A percentile compares a stretch with the other conserved stretches of the same genome.
Evolutionary conservation across 192 early-diverging fungal species (phyloP).

Genomic region (Lunasporangiospora selenospora): DNA sequence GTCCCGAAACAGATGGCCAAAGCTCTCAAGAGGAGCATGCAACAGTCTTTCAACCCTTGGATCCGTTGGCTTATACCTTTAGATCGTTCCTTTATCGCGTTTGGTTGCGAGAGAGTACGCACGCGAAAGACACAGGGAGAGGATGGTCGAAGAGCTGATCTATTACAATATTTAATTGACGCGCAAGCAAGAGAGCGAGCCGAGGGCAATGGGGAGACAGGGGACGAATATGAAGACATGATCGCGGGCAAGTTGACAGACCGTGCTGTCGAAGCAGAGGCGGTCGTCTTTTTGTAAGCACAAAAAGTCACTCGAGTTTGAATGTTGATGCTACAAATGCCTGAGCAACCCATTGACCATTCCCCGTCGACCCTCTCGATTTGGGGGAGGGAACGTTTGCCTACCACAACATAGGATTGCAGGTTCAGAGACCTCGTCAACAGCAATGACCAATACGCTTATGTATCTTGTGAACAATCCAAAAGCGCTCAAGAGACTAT

Average conservation of each 20-base stretch:
- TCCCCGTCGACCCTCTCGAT: too few relatives aligned
- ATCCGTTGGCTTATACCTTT: constrained; percentile 20
- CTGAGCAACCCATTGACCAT: too few relatives aligned
- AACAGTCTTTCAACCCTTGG: constrained; percentile 35
- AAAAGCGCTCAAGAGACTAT: constrained; percentile 13
- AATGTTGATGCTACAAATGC: too few relatives aligned
- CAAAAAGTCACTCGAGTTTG: too few relatives aligned
- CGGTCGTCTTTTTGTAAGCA: constrained; percentile 46
- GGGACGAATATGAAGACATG: constrained; percentile 34
- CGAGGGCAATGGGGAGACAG: constrained; percentile 23
- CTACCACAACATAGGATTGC: constrained; percentile 36
- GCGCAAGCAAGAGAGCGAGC: constrained; percentile 28
- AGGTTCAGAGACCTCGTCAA: constrained; percentile 41
- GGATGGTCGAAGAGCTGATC: constrained; percentile 12
- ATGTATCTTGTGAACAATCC: constrained; percentile 41
- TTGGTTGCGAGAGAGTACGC: constrained; percentile 7
- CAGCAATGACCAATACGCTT: constrained; percentile 22
- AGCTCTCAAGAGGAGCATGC: constrained; percentile 20
- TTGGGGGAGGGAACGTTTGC: too few relatives aligned
- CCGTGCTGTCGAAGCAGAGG: constrained; percentile 19
- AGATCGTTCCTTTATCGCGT: constrained; percentile 27
- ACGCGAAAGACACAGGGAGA: constrained; percentile 9
- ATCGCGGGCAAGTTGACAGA: constrained; percentile 28
- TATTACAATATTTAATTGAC: constrained; percentile 32
- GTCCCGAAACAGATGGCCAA: constrained; percentile 40